Percentiles rank a stretch among this genome's conserved stretches.
Evolutionary conservation across 352 stramenopile species (phyloP).

Genomic region (Phytophthora vignae): DNA sequence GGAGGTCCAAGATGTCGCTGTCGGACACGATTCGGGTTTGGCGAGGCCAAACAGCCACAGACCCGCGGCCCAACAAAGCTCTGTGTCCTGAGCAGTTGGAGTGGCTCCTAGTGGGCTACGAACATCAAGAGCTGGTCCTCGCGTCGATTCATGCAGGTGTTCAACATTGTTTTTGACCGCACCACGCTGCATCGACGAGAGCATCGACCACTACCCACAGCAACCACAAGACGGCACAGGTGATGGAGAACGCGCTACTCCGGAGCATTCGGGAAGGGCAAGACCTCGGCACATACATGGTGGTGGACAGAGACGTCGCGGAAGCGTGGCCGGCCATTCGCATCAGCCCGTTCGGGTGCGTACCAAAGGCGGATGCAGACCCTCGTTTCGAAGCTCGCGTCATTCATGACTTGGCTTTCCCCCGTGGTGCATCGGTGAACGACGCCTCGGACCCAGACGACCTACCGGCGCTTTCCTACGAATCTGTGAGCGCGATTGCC

Average conservation of each 20-base stretch:
- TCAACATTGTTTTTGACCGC: neutral
- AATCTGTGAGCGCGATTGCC: neutral
- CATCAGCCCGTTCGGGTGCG: neutral
- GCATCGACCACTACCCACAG: neutral
- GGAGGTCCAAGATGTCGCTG: neutral
- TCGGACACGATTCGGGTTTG: neutral
- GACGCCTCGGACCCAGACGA: neutral
- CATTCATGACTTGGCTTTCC: neutral
- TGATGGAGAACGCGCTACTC: neutral
- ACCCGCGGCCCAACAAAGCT: neutral
- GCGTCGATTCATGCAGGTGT: neutral
- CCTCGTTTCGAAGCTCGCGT: neutral
- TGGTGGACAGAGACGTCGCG: neutral
- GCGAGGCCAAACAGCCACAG: neutral
- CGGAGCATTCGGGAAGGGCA: neutral
- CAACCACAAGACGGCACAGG: neutral
- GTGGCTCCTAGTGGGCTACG: neutral
- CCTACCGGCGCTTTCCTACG: neutral
- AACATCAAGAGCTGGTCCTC: neutral
- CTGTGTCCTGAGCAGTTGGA: neutral
- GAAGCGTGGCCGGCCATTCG: neutral
- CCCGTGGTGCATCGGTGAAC: neutral
- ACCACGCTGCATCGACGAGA: neutral
- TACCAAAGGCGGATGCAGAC: neutral
- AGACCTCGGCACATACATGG: neutral